Conservation (phyloP, 164 flowering plant species). For the Chimonanthus praecox region DNA sequence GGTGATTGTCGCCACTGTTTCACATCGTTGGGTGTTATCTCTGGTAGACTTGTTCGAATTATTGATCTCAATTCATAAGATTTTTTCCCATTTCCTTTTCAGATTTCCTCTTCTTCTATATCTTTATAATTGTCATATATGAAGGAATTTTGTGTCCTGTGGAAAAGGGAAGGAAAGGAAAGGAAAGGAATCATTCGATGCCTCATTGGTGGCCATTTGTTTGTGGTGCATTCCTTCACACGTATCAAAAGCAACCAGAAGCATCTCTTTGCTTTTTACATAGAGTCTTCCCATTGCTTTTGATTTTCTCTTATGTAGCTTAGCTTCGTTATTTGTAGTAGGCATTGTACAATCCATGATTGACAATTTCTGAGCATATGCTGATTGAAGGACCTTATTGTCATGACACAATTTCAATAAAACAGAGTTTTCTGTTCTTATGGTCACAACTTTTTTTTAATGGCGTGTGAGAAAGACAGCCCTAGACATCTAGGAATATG, state of each 20-base stretch:
- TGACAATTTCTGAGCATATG: neutral
- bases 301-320: conserved; percentile 16
- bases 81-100: conserved; percentile 27
- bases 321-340: conserved; percentile 5
- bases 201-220: conserved; percentile 11
- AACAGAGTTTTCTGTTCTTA: conserved; percentile 2
- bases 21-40: conserved; percentile 7
- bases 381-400: conserved; percentile 3
- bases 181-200: conserved; percentile 8
- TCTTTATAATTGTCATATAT: conserved; percentile 26
- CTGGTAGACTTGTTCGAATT: conserved; percentile 33
- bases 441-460: neutral
- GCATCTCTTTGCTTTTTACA: conserved; percentile 8
- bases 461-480: too few relatives aligned
- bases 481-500: too few relatives aligned
- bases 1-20: conserved; percentile 19
- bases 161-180: too few relatives aligned
- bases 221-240: conserved; percentile 25
- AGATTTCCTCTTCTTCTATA: conserved; percentile 7
- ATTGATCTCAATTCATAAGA: conserved; percentile 54
- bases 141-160: conserved; percentile 25
- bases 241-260: conserved; percentile 18
- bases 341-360: conserved; percentile 10
- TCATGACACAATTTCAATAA: conserved; percentile 3
- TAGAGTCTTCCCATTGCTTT: conserved; percentile 15